Base-by-base conservation (phyloP, 306 rosid species). In the Cicer arietinum region DNA sequence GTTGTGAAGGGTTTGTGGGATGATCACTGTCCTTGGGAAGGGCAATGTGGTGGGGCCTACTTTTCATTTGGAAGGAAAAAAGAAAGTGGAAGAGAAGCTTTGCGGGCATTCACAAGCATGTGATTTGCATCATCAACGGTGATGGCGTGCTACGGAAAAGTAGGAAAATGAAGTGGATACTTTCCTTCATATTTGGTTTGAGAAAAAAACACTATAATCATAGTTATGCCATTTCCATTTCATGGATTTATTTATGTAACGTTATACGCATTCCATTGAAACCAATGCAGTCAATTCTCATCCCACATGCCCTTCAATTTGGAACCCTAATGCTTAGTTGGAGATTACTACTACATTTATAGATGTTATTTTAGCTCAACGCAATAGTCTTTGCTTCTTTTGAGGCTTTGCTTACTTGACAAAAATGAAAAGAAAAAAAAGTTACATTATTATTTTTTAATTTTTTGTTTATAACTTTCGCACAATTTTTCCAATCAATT, bases 111-210 rank as follows among this genome's bases (percentile, higher is more conserved):
- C 11, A 44, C 39, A 70, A 48, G 68, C 44, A 56, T 12, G 46
- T 46, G 60, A 50, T 54, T 48, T 12, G 50, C 12, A 57, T 67
- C 13, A 65, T 44, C 54, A 74, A 74, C 45, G 48, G 58, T 13
- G 62, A 69, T 68, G 54, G 7, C 22, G 44, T 54, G 75, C 37
- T 51, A 52, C 43, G 10, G 35, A 71, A 61, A 12, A 30, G 65
- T 13, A 67, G 77, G 69, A 67, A 58, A 41, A n/a, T 72, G 56
- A 43, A 78, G 77, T 58, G 80, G 69, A 3, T 52, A 3, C 80
- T 60, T 82, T 73, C 53, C 74, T 72, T 73, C 16, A 67, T 30
- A 58, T 72, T 66, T 13, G 60, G 51, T 71, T 66, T 50, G 17
- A 17, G 45, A 64, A 71, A 57, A 40, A 64, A 71, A 57, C 13